Conservation (phyloP, 1,284 basidiomycete species). For the Ganoderma meredithae region DNA sequence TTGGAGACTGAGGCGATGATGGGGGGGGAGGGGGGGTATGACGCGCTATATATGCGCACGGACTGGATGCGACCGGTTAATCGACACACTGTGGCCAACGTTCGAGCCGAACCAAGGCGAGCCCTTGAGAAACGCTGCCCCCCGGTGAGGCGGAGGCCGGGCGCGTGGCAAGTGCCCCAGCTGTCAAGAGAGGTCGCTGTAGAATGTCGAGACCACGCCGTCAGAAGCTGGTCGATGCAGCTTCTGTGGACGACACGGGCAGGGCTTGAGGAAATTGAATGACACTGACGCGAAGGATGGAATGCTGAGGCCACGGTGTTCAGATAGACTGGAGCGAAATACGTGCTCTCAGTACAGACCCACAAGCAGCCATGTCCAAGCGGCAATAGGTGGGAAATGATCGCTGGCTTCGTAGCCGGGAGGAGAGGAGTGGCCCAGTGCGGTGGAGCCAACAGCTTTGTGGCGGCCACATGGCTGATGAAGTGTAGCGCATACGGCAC, state of each 20-base stretch:
- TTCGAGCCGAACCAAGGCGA: neutral
- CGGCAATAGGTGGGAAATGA: neutral
- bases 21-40: no score
- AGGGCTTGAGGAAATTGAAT: no score
- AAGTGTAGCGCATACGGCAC: neutral
- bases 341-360: no score
- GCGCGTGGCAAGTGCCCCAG: neutral
- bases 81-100: no score
- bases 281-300: no score
- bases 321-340: no score
- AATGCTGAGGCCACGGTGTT: no score
- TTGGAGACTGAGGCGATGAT: neutral
- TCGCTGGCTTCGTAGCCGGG: neutral
- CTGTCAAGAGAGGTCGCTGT: neutral
- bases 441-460: neutral
- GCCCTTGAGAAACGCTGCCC: neutral
- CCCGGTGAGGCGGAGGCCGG: neutral
- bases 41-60: neutral
- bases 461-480: constrained; percentile 1
- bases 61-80: neutral
- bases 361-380: neutral
- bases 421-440: neutral
- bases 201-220: neutral
- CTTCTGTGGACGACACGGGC: neutral
- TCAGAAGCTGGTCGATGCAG: neutral